Conservation (phyloP, 495 filamentous ascomycete species). For the Xylaria acuta region DNA sequence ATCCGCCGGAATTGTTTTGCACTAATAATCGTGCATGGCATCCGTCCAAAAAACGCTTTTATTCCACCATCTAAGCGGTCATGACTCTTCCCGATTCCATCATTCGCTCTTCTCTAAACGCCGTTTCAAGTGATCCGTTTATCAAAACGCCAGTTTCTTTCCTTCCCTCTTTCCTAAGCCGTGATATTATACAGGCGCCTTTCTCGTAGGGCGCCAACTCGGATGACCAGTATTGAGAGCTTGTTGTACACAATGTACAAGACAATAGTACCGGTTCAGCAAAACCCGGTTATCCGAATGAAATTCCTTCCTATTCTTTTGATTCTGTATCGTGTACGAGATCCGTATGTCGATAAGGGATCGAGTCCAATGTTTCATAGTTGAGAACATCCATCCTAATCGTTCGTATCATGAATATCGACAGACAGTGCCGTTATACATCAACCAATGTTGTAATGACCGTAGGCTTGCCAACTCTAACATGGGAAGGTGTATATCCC, state of each 20-base stretch:
- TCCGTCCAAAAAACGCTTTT: conserved; percentile 16
- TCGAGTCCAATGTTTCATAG: neutral
- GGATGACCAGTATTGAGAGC: neutral
- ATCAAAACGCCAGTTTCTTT: conserved; percentile 21
- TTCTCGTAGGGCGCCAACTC: conserved; percentile 1
- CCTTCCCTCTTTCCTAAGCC: conserved; percentile 6
- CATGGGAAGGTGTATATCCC: conserved; percentile 21
- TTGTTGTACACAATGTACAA: neutral
- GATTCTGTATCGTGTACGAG: neutral
- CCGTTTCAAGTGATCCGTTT: conserved; percentile 15
- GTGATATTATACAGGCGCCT: conserved; percentile 18
- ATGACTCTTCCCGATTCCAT: neutral
- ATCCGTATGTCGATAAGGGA: conserved; percentile 9
- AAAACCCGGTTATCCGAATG: neutral
- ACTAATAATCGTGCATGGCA: neutral
- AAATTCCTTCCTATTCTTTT: neutral
- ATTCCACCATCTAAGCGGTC: conserved; percentile 5
- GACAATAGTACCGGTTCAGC: neutral
- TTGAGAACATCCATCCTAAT: conserved; percentile 5
- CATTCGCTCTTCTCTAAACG: conserved; percentile 16
- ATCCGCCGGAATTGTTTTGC: neutral
- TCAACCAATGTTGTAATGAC: conserved; percentile 18
- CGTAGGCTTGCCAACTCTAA: conserved; percentile 5
- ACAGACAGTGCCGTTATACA: conserved; percentile 16
- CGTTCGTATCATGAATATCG: conserved; percentile 21